Evolutionary conservation across 2,329 filamentous ascomycete genomes (phyloP).

Genomic region (Colletotrichum higginsianum): DNA sequence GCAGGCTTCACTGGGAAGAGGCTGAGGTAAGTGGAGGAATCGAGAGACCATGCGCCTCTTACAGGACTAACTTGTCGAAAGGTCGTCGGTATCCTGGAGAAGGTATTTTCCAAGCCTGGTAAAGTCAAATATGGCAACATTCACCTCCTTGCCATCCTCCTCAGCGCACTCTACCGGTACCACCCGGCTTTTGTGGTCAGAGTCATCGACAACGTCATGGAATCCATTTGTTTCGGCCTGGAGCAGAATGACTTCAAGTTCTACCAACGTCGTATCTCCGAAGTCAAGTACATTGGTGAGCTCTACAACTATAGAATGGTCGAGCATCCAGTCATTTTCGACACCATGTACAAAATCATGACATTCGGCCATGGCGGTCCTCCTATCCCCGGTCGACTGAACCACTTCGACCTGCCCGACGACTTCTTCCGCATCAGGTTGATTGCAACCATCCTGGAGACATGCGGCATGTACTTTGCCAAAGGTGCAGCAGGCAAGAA

Average conservation of each 20-base stretch:
- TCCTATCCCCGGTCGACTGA: slow-evolving; percentile 83
- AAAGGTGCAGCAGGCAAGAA: slow-evolving; percentile 96
- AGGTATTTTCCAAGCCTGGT: slow-evolving; percentile 94
- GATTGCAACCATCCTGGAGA: slow-evolving; percentile 90
- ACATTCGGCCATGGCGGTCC: slow-evolving; percentile 93
- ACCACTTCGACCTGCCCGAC: slow-evolving; percentile 87
- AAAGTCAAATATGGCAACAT: slow-evolving; percentile 99
- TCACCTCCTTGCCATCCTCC: slow-evolving; percentile 90
- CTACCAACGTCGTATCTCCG: slow-evolving; percentile 93
- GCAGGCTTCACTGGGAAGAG: slow-evolving; percentile 98
- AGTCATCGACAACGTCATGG: slow-evolving; percentile 93
- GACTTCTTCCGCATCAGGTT: slow-evolving; percentile 97
- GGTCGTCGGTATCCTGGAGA: slow-evolving; percentile 84
- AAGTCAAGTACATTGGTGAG: slow-evolving; percentile 96
- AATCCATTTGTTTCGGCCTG: slow-evolving; percentile 88
- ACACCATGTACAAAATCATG: slow-evolving; percentile 93
- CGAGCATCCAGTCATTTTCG: slow-evolving; percentile 95
- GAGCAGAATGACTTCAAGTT: slow-evolving; percentile 98
- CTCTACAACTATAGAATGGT: slow-evolving; percentile 98
- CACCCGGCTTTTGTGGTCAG: slow-evolving; percentile 91
- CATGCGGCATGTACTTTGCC: slow-evolving; percentile 96
- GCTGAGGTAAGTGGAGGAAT: slow-evolving; percentile 71
- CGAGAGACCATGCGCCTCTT: background rate
- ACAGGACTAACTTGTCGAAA: slow-evolving; percentile 10
- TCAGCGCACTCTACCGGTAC: slow-evolving; percentile 90